These are phyloP conservation scores for Aureobasidium subglaciale DNA, from an alignment of 2,329 filamentous ascomycete genomes.

Conservation along the genomic window DNA sequence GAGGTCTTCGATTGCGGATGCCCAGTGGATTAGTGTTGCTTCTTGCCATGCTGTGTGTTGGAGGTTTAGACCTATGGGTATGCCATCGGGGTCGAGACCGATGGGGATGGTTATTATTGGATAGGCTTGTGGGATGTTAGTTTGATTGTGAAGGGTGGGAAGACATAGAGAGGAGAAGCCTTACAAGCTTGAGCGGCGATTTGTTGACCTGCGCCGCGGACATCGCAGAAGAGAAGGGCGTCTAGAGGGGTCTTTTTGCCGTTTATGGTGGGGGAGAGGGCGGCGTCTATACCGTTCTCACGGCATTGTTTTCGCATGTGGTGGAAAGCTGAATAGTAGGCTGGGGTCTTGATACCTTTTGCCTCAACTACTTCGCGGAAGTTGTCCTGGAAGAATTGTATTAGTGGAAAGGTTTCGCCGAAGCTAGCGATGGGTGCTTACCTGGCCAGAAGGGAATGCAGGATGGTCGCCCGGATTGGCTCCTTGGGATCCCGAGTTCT, in stretches of 20 bases:
- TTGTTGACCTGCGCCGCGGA: conserved; percentile 26
- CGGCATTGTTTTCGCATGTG: conserved; percentile 25
- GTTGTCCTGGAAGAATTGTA: conserved; percentile 15
- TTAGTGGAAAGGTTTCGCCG: background rate
- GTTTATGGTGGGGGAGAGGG: conserved; percentile 23
- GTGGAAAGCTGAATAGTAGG: conserved; percentile 23
- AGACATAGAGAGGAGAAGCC: background rate
- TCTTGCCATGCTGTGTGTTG: conserved; percentile 28
- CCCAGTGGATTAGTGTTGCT: conserved; percentile 27
- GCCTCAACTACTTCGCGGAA: conserved; percentile 17
- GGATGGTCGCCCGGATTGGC: conserved; percentile 22
- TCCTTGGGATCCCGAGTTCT: conserved; percentile 22
- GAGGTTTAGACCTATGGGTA: conserved; percentile 56
- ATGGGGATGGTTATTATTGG: conserved; percentile 27
- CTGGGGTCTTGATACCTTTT: conserved; percentile 21
- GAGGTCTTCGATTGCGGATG: conserved; percentile 36
- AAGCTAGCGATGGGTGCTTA: conserved; percentile 8
- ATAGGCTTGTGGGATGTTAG: conserved; percentile 20
- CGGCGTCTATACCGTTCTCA: conserved; percentile 27
- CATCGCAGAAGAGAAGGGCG: conserved; percentile 27
- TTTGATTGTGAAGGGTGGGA: background rate
- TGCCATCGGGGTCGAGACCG: conserved; percentile 37
- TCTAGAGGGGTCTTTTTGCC: conserved; percentile 22
- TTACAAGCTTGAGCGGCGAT: conserved; percentile 27
- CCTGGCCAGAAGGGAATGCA: conserved; percentile 26